Conservation (phyloP, 176 grass and related monocot species). For the Calamus simplicifolius region DNA sequence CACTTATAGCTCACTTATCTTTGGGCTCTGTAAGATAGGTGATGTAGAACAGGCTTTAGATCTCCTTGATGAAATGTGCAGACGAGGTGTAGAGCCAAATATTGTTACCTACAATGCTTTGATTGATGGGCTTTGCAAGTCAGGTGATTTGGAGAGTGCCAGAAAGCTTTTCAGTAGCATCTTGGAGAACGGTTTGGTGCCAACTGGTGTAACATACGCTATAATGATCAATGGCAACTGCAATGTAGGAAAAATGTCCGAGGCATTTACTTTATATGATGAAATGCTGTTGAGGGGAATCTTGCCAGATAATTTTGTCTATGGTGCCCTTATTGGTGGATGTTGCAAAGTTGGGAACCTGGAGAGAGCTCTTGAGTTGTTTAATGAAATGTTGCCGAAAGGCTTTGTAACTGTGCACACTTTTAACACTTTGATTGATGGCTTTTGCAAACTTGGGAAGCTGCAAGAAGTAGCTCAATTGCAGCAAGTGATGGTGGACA, state of each 20-base stretch:
- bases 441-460: constrained; percentile 59
- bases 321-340: constrained; percentile 31
- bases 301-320: constrained; percentile 42
- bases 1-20: constrained; percentile 57
- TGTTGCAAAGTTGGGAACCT: constrained; percentile 32
- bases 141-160: constrained; percentile 45
- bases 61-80: constrained; percentile 56
- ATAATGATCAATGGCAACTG: constrained; percentile 66
- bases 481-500: constrained; percentile 40
- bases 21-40: constrained; percentile 46
- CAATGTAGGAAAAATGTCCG: constrained; percentile 33
- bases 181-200: constrained; percentile 34
- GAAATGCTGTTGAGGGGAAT: constrained; percentile 59
- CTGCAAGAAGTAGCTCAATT: constrained; percentile 44
- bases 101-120: constrained; percentile 56
- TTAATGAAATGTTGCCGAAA: constrained; percentile 29
- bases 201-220: constrained; percentile 58
- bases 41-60: constrained; percentile 45
- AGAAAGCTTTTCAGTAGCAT: constrained; percentile 29
- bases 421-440: constrained; percentile 44
- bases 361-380: constrained; percentile 28
- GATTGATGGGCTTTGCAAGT: constrained; percentile 57
- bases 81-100: constrained; percentile 53
- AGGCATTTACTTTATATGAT: constrained; percentile 46
- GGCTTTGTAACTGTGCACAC: constrained; percentile 27